phyloP scores from a whole-genome alignment of 2,329 filamentous ascomycete genomes.

The Xylaria sp. region DNA sequence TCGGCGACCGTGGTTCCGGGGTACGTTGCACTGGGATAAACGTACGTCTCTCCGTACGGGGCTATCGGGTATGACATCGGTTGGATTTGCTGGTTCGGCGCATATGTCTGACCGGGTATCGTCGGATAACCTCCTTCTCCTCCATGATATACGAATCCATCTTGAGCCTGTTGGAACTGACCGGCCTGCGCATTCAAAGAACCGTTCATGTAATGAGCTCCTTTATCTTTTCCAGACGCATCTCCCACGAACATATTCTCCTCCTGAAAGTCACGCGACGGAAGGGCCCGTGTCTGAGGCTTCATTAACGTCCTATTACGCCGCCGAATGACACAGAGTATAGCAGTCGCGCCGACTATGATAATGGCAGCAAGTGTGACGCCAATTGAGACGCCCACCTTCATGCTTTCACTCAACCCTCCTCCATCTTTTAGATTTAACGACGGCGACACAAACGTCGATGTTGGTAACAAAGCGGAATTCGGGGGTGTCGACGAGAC shows the following conservation, averaged over 20 bases:
- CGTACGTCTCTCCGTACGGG: conserved; percentile 14
- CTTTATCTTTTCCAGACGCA: conserved; percentile 16
- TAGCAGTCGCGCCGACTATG: conserved; percentile 25
- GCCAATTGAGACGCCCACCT: conserved; percentile 31
- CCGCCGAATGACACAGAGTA: conserved; percentile 28
- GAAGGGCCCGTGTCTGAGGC: conserved; percentile 19
- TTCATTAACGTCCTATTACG: conserved; percentile 22
- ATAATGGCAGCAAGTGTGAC: conserved; percentile 34
- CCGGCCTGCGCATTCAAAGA: neutral
- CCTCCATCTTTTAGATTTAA: neutral
- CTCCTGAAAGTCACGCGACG: conserved; percentile 17
- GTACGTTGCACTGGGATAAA: conserved; percentile 20
- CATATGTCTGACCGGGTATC: conserved; percentile 27
- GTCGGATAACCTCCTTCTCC: conserved; percentile 22
- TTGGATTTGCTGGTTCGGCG: conserved; percentile 21
- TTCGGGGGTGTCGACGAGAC: neutral
- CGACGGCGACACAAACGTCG: conserved; percentile 27
- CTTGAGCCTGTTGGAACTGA: conserved; percentile 3
- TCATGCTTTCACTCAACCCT: conserved; percentile 22
- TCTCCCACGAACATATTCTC: neutral
- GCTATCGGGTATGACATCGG: conserved; percentile 1
- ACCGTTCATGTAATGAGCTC: conserved; percentile 24
- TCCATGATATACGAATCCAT: conserved; percentile 13
- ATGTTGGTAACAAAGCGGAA: conserved; percentile 12
- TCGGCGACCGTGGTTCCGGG: neutral